These are phyloP conservation scores for Zea luxurians DNA, from an alignment of 176 grass and related monocot species.

Conservation along the genomic window DNA sequence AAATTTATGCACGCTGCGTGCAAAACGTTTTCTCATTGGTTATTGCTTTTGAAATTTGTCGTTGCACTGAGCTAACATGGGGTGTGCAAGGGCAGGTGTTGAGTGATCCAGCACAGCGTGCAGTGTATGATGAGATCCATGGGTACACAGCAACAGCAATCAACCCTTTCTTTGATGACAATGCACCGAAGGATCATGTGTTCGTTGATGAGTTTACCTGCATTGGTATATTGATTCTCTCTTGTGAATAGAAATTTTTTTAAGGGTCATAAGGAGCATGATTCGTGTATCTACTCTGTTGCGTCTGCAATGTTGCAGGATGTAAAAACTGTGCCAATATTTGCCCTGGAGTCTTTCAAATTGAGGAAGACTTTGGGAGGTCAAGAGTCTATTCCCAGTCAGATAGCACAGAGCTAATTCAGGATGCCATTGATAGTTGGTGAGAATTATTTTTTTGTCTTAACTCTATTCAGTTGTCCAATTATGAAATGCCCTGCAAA, in stretches of 20 bases:
- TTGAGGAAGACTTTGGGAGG: slow-evolving; percentile 87
- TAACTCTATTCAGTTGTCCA: slow-evolving; percentile 16
- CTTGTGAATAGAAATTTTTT: not conserved
- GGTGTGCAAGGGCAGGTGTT: slow-evolving; percentile 57
- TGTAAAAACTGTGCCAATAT: slow-evolving; percentile 97
- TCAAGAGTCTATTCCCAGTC: slow-evolving; percentile 72
- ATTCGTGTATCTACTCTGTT: not conserved
- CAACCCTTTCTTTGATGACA: slow-evolving; percentile 89
- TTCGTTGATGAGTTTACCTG: slow-evolving; percentile 96
- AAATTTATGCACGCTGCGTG: not conserved
- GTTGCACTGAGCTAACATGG: slow-evolving; percentile 46
- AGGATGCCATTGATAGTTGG: slow-evolving; percentile 91
- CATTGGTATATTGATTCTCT: slow-evolving; percentile 62
- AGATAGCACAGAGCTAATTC: slow-evolving; percentile 61
- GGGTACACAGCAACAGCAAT: slow-evolving; percentile 67
- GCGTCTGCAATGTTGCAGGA: slow-evolving; percentile 33
- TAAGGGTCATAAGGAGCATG: not conserved
- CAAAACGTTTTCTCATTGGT: not conserved
- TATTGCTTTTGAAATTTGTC: not conserved
- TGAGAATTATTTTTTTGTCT: slow-evolving; percentile 32
- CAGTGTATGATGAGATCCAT: slow-evolving; percentile 87
- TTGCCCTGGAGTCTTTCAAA: slow-evolving; percentile 65
- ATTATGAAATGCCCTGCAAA: not conserved
- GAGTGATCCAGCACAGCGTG: slow-evolving; percentile 79
- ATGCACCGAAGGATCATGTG: slow-evolving; percentile 65